A percentile compares a stretch with the other conserved stretches of the same genome.
Conservation (phyloP, 2,329 filamentous ascomycete species). For the Xylaria polymorpha region DNA sequence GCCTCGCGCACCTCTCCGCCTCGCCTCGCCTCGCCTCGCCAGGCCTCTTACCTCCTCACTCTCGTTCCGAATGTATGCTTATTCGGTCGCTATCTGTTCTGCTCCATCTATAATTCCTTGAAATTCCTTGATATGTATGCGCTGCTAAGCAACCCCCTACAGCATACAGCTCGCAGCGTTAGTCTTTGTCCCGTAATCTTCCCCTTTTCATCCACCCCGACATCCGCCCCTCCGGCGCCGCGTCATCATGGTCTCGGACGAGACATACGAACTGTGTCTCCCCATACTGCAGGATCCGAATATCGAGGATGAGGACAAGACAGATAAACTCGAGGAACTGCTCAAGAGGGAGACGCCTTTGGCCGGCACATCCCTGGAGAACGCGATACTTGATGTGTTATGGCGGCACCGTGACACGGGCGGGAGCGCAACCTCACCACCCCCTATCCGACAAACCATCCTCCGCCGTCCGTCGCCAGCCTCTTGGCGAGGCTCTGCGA, state of each 20-base stretch:
- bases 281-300: constrained; percentile 84
- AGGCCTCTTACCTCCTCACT: constrained; percentile 34
- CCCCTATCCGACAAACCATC: constrained; percentile 87
- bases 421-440: constrained; percentile 76
- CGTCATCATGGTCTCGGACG: constrained; percentile 86
- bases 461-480: constrained; percentile 92
- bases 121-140: constrained; percentile 37
- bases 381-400: constrained; percentile 88
- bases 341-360: constrained; percentile 82
- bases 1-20: constrained; percentile 3
- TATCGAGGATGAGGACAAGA: constrained; percentile 94
- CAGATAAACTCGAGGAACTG: constrained; percentile 88
- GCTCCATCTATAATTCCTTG: constrained; percentile 34
- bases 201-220: constrained; percentile 25
- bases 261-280: constrained; percentile 90
- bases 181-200: constrained; percentile 32
- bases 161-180: constrained; percentile 20
- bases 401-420: constrained; percentile 83
- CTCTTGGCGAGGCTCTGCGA: constrained; percentile 87
- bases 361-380: constrained; percentile 82
- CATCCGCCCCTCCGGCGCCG: constrained; percentile 36
- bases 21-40: neutral
- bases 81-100: constrained; percentile 33
- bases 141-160: constrained; percentile 32
- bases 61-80: constrained; percentile 39